Evolutionary conservation across 2,329 filamentous ascomycete genomes (phyloP).

Genomic region (Botrytis byssoidea): DNA sequence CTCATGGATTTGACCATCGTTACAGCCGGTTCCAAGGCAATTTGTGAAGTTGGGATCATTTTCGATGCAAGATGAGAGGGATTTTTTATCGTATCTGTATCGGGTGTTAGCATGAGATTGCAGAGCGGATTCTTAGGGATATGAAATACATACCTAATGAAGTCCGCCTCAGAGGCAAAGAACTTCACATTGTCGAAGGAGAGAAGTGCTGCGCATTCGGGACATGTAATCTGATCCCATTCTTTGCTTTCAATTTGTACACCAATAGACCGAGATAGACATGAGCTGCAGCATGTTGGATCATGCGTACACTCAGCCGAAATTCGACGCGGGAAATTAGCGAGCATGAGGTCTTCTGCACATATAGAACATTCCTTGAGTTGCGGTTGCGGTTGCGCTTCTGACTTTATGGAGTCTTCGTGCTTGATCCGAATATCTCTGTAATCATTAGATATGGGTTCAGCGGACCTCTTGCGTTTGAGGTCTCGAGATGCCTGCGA

Average conservation of each 20-base stretch:
- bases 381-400: not conserved
- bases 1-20: constrained; percentile 52
- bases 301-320: constrained; percentile 22
- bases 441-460: not conserved
- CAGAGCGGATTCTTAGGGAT: too few species aligned
- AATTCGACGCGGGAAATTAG: not conserved
- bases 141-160: not conserved
- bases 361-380: not conserved
- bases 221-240: constrained; percentile 52
- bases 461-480: not conserved
- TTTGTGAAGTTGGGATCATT: constrained; percentile 48
- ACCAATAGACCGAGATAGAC: constrained; percentile 21
- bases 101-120: not conserved
- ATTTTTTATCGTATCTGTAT: not conserved
- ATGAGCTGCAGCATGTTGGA: constrained; percentile 22
- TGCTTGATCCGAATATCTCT: not conserved
- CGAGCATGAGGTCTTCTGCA: not conserved
- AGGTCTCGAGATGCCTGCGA: not conserved
- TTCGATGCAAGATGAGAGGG: not conserved
- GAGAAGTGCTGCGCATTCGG: constrained; percentile 49
- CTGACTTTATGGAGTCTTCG: not conserved
- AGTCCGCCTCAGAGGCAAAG: not conserved
- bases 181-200: constrained; percentile 31
- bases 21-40: constrained; percentile 51
- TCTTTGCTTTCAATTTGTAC: constrained; percentile 26